Evolutionary conservation across 768 basidiomycete species (phyloP).

Genomic region (Leucocoprinus sp.): DNA sequence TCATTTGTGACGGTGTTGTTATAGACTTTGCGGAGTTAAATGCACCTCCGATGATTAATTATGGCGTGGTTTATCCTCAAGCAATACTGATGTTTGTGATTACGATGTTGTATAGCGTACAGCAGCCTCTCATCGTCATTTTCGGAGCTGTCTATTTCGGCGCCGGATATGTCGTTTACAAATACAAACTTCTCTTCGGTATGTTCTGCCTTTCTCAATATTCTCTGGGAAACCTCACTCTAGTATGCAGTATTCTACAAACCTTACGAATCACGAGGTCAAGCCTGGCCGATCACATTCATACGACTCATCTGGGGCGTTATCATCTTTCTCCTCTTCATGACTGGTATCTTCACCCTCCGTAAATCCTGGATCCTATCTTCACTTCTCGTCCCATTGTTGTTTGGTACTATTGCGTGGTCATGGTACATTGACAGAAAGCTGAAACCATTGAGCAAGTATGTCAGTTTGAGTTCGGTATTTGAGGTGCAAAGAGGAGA

Average conservation of each 20-base stretch:
- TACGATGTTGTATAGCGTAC: slow-evolving; percentile 90
- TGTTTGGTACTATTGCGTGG: slow-evolving; percentile 70
- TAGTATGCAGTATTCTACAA: slow-evolving; percentile 81
- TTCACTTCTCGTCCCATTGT: slow-evolving; percentile 63
- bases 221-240: neutral
- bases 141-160: slow-evolving; percentile 97
- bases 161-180: slow-evolving; percentile 93
- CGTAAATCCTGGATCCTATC: slow-evolving; percentile 40
- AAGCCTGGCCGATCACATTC: slow-evolving; percentile 97
- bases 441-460: slow-evolving; percentile 69
- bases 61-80: slow-evolving; percentile 95
- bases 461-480: slow-evolving; percentile 78
- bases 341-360: slow-evolving; percentile 89
- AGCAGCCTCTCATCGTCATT: slow-evolving; percentile 89
- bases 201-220: slow-evolving; percentile 21
- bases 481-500: slow-evolving; percentile 88
- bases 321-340: slow-evolving; percentile 89
- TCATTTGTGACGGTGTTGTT: neutral
- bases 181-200: slow-evolving; percentile 96
- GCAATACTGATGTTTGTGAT: slow-evolving; percentile 95
- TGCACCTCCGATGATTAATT: slow-evolving; percentile 97
- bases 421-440: slow-evolving; percentile 66
- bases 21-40: slow-evolving; percentile 94
- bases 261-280: slow-evolving; percentile 94
- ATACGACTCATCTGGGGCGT: slow-evolving; percentile 88